Percentiles rank a stretch among this genome's conserved stretches.
These are phyloP conservation scores for Calonectria pseudoreteaudii DNA, from an alignment of 2,329 filamentous ascomycete species.

Conservation along the genomic window DNA sequence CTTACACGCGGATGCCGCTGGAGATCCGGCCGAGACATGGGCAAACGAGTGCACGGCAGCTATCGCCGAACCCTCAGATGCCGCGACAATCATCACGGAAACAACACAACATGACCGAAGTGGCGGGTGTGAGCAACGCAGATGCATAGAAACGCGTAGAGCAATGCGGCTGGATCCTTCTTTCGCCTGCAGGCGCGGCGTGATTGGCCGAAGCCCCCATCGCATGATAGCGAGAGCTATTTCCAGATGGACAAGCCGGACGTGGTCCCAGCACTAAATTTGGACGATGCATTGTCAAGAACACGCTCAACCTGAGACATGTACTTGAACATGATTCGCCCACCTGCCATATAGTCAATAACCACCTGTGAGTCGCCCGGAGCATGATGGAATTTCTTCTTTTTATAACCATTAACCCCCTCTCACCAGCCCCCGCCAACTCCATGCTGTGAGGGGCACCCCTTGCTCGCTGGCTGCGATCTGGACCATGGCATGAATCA, in stretches of 20 bases:
- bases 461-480: not conserved
- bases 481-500: not conserved
- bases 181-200: too few relatives aligned
- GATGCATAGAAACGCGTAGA: not conserved
- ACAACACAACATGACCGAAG: not conserved
- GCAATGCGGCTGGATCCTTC: not conserved
- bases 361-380: not conserved
- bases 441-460: not conserved
- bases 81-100: not conserved
- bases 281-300: not conserved
- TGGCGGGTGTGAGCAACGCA: not conserved
- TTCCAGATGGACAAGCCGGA: not conserved
- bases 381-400: slow-evolving; percentile 7
- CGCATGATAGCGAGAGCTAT: slow-evolving; percentile 1
- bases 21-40: not conserved
- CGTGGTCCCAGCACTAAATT: not conserved
- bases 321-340: not conserved
- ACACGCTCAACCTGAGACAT: not conserved
- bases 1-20: not conserved
- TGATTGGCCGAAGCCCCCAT: not conserved
- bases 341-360: not conserved
- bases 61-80: not conserved
- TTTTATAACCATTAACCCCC: not conserved
- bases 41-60: not conserved
- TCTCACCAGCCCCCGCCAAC: not conserved